phyloP scores from a whole-genome alignment of 2,329 filamentous ascomycete species.

The Fusarium continuum region DNA sequence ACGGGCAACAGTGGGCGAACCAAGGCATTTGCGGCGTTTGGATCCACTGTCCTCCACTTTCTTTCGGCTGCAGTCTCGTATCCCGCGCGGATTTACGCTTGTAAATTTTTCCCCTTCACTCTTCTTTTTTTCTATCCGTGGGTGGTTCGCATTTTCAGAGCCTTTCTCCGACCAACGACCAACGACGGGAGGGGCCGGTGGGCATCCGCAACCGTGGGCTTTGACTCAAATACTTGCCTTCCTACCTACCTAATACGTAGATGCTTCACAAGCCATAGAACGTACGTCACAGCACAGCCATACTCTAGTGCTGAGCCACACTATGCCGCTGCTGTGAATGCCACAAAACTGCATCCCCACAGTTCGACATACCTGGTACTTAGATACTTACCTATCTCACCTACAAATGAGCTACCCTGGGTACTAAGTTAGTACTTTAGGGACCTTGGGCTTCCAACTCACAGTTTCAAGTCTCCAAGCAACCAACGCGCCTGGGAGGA shows the following conservation, averaged over 20 bases:
- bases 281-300: conserved; percentile 21
- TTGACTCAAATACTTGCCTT: too few relatives aligned
- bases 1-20: conserved; percentile 27
- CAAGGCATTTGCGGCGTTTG: conserved; percentile 25
- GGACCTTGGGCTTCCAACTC: conserved; percentile 12
- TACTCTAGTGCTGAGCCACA: too few relatives aligned
- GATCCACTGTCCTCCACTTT: conserved; percentile 40
- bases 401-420: neutral
- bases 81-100: conserved; percentile 44
- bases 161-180: conserved; percentile 29
- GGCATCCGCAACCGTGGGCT: conserved; percentile 17
- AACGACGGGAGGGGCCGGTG: conserved; percentile 35
- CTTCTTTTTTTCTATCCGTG: conserved; percentile 5
- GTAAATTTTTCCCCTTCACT: too few relatives aligned
- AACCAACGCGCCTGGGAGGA: conserved; percentile 1
- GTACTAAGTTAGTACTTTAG: neutral
- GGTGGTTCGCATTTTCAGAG: conserved; percentile 1
- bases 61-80: conserved; percentile 45
- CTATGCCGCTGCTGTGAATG: conserved; percentile 53
- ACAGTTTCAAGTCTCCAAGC: conserved; percentile 12
- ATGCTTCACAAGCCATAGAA: conserved; percentile 1
- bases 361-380: too few relatives aligned
- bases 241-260: neutral
- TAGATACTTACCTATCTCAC: neutral
- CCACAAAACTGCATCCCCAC: neutral